Conservation (phyloP, 2,329 filamentous ascomycete genomes). For the Leptographium wingfieldii region DNA sequence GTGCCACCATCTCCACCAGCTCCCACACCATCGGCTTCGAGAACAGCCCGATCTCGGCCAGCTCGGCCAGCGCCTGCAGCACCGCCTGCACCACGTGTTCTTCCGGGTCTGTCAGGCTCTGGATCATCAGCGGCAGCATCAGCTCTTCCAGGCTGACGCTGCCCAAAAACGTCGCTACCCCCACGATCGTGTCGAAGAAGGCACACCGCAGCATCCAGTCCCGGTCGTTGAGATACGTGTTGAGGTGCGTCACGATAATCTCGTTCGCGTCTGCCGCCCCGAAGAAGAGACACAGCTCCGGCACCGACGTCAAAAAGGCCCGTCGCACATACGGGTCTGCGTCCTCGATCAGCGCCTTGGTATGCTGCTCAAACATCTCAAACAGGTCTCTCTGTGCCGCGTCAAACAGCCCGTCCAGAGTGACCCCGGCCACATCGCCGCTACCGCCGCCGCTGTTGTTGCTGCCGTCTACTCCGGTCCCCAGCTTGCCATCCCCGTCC, state of each 20-base stretch:
- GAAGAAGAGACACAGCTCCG: slow-evolving; percentile 89
- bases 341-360: slow-evolving; percentile 82
- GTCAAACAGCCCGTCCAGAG: slow-evolving; percentile 73
- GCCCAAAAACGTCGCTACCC: slow-evolving; percentile 81
- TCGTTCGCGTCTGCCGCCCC: slow-evolving; percentile 86
- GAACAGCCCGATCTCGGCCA: slow-evolving; percentile 78
- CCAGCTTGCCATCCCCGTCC: neutral
- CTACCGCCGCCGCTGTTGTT: neutral
- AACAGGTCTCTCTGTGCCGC: slow-evolving; percentile 73
- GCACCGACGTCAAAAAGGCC: slow-evolving; percentile 83
- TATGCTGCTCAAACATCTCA: slow-evolving; percentile 74
- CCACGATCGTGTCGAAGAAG: slow-evolving; percentile 91
- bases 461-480: slow-evolving; percentile 25
- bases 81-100: slow-evolving; percentile 90
- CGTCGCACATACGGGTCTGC: slow-evolving; percentile 72
- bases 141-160: slow-evolving; percentile 87
- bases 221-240: slow-evolving; percentile 91
- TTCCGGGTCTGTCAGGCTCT: slow-evolving; percentile 83
- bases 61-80: slow-evolving; percentile 72
- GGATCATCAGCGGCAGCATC: slow-evolving; percentile 88
- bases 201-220: slow-evolving; percentile 96
- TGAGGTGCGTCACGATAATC: slow-evolving; percentile 89
- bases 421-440: neutral
- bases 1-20: slow-evolving; percentile 66
- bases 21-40: slow-evolving; percentile 80